phyloP scores from a whole-genome alignment of 106 monocot species.

The Allium fistulosum region DNA sequence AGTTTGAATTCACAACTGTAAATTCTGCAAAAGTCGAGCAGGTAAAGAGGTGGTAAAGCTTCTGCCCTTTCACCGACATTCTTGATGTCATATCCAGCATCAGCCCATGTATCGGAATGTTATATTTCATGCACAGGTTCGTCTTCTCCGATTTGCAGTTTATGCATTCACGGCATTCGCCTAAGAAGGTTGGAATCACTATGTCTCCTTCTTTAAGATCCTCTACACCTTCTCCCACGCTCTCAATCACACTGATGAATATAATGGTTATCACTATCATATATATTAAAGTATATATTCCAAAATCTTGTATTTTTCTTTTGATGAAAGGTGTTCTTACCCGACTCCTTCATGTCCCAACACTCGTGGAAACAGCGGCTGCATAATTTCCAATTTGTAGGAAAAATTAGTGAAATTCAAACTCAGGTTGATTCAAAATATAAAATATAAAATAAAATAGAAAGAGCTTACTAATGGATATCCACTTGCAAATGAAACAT shows the following conservation, averaged over 20 bases:
- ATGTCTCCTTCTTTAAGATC: slow-evolving; percentile 53
- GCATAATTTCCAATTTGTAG: not conserved
- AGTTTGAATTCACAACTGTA: slow-evolving; percentile 70
- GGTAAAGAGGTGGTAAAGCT: slow-evolving; percentile 39
- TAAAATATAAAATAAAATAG: not conserved
- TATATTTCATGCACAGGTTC: slow-evolving; percentile 47
- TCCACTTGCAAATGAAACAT: not conserved
- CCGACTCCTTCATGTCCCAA: slow-evolving; percentile 17
- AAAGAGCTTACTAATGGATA: not conserved
- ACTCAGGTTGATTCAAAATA: not conserved
- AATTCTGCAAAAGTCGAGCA: slow-evolving; percentile 90
- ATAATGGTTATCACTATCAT: not conserved
- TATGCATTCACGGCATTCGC: slow-evolving; percentile 47
- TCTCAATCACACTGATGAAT: slow-evolving; percentile 62
- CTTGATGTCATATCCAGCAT: slow-evolving; percentile 33
- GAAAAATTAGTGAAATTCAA: not conserved
- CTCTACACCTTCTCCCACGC: slow-evolving; percentile 67
- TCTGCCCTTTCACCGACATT: slow-evolving; percentile 30
- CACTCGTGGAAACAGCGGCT: slow-evolving; percentile 9
- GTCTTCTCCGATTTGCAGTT: slow-evolving; percentile 56
- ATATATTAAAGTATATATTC: not conserved
- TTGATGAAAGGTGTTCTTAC: not conserved
- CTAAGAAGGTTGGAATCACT: slow-evolving; percentile 68
- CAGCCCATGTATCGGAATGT: slow-evolving; percentile 17
- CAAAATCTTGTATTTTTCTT: no score